A percentile compares a stretch with the other conserved stretches of the same genome.
Conservation (phyloP, 2,329 filamentous ascomycete genomes). For the Curvularia verruculosa region DNA sequence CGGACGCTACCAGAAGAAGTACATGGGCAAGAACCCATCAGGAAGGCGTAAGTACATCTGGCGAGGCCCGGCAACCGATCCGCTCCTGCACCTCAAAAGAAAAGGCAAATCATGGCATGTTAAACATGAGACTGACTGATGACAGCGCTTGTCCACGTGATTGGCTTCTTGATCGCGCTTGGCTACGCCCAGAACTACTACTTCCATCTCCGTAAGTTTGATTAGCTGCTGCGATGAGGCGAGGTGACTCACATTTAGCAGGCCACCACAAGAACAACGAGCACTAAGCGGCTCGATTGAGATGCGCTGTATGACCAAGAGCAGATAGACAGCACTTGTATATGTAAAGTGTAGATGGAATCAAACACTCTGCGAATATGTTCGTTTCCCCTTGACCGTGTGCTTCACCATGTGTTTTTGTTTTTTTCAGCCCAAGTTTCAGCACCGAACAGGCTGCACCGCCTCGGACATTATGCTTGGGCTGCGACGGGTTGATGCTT, state of each 20-base stretch:
- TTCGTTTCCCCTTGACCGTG: conserved; percentile 8
- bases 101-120: background rate
- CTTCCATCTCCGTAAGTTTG: conserved; percentile 93
- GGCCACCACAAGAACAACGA: conserved; percentile 99
- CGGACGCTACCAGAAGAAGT: conserved; percentile 81
- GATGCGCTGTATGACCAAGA: conserved; percentile 9
- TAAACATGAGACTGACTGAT: conserved; percentile 22
- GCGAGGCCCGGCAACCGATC: conserved; percentile 29
- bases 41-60: conserved; percentile 73
- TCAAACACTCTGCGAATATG: conserved; percentile 35
- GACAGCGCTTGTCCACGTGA: conserved; percentile 84
- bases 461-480: background rate
- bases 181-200: conserved; percentile 99
- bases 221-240: conserved; percentile 11
- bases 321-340: conserved; percentile 39
- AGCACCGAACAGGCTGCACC: background rate
- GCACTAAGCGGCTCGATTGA: conserved; percentile 67
- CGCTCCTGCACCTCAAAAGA: background rate
- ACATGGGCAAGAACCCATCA: conserved; percentile 95
- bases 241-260: conserved; percentile 51
- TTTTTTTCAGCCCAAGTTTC: conserved; percentile 1
- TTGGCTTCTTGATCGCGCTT: conserved; percentile 76
- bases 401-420: background rate
- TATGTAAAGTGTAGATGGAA: conserved; percentile 50
- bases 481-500: background rate